These are phyloP conservation scores for Solanum pennellii DNA, from an alignment of 257 asterid species.

Conservation along the genomic window DNA sequence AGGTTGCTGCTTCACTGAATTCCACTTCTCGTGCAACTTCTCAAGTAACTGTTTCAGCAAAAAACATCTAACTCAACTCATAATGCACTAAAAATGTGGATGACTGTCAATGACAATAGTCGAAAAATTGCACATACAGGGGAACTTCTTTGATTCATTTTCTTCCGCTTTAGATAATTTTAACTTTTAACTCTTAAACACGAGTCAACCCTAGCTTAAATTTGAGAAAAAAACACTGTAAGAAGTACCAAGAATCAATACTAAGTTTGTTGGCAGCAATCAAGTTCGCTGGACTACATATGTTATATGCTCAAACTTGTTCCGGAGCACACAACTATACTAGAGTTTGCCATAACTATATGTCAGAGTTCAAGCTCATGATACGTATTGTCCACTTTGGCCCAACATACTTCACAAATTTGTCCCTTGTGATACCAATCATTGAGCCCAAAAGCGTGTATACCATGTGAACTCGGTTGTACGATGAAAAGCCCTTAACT, in stretches of 20 bases:
- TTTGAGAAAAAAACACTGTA: background rate
- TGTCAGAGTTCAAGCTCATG: background rate
- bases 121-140: background rate
- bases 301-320: background rate
- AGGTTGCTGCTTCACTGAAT: conserved; percentile 42
- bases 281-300: background rate
- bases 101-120: background rate
- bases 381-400: background rate
- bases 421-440: background rate
- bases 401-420: background rate
- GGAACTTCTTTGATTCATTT: background rate
- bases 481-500: background rate
- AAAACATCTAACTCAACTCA: background rate
- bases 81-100: background rate
- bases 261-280: background rate
- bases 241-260: background rate
- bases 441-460: background rate
- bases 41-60: conserved; percentile 43
- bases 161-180: background rate
- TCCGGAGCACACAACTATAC: background rate
- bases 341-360: background rate
- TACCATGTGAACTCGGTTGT: background rate
- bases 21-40: conserved; percentile 65
- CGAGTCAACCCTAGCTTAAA: rapidly evolving
- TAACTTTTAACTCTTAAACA: background rate